Evolutionary conservation across 2,329 filamentous ascomycete genomes (phyloP).

Genomic region (Herpotrichia juniperi): DNA sequence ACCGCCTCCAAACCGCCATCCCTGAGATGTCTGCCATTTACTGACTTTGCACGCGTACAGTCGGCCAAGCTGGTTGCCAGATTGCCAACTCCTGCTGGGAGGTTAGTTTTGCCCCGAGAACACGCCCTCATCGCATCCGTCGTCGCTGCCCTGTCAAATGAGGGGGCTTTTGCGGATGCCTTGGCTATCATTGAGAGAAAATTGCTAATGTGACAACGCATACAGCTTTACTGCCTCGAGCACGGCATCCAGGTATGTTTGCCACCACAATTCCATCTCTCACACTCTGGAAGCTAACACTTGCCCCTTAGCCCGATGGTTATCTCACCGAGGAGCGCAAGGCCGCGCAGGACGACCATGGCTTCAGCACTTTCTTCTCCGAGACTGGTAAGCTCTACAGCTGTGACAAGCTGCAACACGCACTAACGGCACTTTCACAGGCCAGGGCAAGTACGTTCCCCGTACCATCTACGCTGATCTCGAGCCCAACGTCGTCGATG

Average conservation of each 20-base stretch:
- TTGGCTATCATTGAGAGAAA: conserved; percentile 30
- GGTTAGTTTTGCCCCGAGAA: conserved; percentile 67
- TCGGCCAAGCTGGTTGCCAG: conserved; percentile 99
- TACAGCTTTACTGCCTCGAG: conserved; percentile 98
- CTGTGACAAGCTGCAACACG: conserved; percentile 14
- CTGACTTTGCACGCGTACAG: conserved; percentile 69
- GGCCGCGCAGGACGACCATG: conserved; percentile 88
- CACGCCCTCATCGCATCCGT: conserved; percentile 14
- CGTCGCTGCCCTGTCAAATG: conserved; percentile 12
- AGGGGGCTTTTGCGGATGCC: conserved; percentile 45
- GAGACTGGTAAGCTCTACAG: conserved; percentile 79
- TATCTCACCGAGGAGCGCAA: conserved; percentile 99
- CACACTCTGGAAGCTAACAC: conserved; percentile 8
- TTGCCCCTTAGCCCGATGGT: conserved; percentile 79
- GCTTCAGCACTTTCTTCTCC: conserved; percentile 99
- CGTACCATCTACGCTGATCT: conserved; percentile 99
- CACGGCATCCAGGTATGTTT: conserved; percentile 93
- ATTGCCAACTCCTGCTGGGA: conserved; percentile 99
- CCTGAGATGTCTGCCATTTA: conserved; percentile 36
- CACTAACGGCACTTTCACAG: conserved; percentile 56
- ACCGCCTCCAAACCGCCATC: conserved; percentile 45
- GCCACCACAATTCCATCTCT: background rate
- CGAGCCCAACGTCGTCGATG: conserved; percentile 98
- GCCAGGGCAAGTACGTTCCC: conserved; percentile 98
- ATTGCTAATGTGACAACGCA: conserved; percentile 30